Base-by-base conservation (phyloP, 2,329 filamentous ascomycete genomes). In the Colletotrichum salicis region DNA sequence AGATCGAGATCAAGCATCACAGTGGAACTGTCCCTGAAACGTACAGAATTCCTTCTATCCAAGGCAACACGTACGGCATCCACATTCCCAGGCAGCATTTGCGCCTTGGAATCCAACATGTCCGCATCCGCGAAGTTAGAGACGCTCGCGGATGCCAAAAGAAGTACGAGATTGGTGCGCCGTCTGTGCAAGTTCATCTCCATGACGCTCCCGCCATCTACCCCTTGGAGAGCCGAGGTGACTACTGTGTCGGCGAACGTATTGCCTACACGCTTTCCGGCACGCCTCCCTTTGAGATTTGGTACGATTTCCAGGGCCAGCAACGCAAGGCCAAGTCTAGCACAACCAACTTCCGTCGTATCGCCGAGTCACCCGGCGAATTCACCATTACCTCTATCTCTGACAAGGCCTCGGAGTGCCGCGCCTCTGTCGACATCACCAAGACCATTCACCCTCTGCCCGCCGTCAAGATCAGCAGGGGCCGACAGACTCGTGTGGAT, bases 201-300 rank as follows among this genome's bases (percentile, higher is more conserved):
- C 97, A 95, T 77, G 95, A 98, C 77, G 94, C 96, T 0, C 96
- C 96, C 1, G 93, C 93, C 7, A 97, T 98, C 76, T 94, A 95
- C 70, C 91, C 96, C 3, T 87, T 97, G 45, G 95, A 98, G 78
- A 91, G 93, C 29, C 91, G 93, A 72, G 88, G 88, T 19, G 94
- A 99, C 83, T 98, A 96, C 83, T 99, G 96, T 81, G 95, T 99
- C 12, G 96, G 97, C 75, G 96, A 99, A 81, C 92, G 95, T 65
- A 92, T 99, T 75, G 93, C 94, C 4, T 99, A 97, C 83, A 95
- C 94, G 0, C 90, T 99, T 6, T 94, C 94, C 1, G 97, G 96
- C 56, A 93, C 94, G 66, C 92, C 95, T 22, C 97, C 97, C 0
- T 99, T 99, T 81, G 94, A 96, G 56, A 92, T 99, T 56, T 92